Evolutionary conservation across 2,329 filamentous ascomycete genomes (phyloP), one percentile per base, ranked within the genome.

Genomic region (Dothideomycetidae sp.): DNA sequence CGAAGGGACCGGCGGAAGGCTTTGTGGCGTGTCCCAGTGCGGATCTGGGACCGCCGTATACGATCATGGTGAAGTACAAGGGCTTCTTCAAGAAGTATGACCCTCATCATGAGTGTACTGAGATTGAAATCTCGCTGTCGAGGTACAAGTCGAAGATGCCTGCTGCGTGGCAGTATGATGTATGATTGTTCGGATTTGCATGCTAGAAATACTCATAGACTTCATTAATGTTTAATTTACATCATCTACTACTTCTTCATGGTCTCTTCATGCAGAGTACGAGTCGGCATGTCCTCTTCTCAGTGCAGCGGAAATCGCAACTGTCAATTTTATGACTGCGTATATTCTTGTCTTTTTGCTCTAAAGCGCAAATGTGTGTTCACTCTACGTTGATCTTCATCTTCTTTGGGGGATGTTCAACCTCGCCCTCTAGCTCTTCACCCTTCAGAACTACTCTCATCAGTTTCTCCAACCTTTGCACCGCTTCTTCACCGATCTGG

Each of bases 401-500:
- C 21, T 44, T 40, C 36, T 45, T 37, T 17, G 44, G 44, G 7
- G 40, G 33, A 26, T 48, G 40, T 11, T 48, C 44, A 9, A 50
- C 49, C 10, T 36, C 34, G 15, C 48, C 50, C 16, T 48, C 35
- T 11, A 49, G 36, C 41, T 48, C 33, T 38, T 46, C 37, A 1
- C 51, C 51, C 33, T 53, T 47, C 23, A 57, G 45, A 10, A 58
- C 51, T 12, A 47, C 52, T 37, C 52, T 48, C 49, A 81, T 78
- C 4, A 77, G 62, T 34, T 61, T 57, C 42, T 70, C 67, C 19
- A 81, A 54, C 39, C 63, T 62, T 15, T 59, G 53, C 31, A 85
- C 60, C 2, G 78, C 72, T 47, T 75, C 71, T 1, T 75, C 71
- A 11, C 73, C 74, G 45, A 82, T 75, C 63, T 86, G 78, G 55